A percentile compares a stretch with the other conserved stretches of the same genome.
Conservation (phyloP, 2,329 filamentous ascomycete species). For the Neurospora sp. region DNA sequence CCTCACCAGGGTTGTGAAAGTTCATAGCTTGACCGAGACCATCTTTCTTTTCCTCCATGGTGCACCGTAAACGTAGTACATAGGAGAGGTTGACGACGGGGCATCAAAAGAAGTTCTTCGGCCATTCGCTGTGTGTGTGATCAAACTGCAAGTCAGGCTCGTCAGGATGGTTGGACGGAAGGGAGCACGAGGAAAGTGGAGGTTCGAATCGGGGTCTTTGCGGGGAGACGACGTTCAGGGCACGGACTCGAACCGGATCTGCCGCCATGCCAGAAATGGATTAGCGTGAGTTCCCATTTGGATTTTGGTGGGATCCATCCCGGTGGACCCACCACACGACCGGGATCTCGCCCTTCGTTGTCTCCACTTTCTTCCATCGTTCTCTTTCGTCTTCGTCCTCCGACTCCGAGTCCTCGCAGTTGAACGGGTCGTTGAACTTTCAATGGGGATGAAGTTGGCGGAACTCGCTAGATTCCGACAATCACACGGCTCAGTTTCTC, state of each 20-base stretch:
- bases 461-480: neutral
- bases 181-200: neutral
- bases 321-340: neutral
- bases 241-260: neutral
- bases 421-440: neutral
- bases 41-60: neutral
- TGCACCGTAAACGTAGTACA: neutral
- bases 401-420: neutral
- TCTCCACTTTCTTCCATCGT: neutral
- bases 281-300: neutral
- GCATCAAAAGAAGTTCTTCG: neutral
- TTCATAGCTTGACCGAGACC: neutral
- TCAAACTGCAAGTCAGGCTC: neutral
- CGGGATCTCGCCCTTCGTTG: neutral
- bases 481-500: neutral
- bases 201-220: neutral
- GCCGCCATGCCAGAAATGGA: neutral
- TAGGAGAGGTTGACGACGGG: neutral
- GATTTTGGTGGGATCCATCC: neutral
- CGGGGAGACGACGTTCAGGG: neutral
- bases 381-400: neutral
- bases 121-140: neutral
- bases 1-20: neutral
- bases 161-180: neutral
- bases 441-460: neutral